These are phyloP conservation scores for Zychaea mexicana DNA, from an alignment of 371 early-diverging fungal genomes.

Conservation along the genomic window DNA sequence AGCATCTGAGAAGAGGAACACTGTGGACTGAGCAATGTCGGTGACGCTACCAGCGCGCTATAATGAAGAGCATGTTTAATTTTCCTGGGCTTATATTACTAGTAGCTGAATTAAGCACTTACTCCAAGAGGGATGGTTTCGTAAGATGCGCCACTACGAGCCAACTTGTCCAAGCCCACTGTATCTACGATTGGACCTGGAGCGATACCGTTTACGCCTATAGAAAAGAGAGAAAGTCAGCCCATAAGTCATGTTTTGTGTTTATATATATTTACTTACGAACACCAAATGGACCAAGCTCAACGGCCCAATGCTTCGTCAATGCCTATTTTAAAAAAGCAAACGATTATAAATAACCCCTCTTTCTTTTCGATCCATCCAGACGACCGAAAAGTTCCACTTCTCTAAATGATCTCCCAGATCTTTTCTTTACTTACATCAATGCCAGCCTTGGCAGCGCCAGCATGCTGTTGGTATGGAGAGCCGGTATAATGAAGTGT, in stretches of 20 bases:
- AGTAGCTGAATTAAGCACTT: not conserved
- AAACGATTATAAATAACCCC: not conserved
- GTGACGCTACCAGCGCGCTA: conserved; percentile 58
- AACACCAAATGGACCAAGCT: conserved; percentile 52
- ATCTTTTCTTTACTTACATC: conserved; percentile 23
- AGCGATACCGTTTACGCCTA: conserved; percentile 37
- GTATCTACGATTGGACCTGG: conserved; percentile 48
- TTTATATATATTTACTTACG: conserved; percentile 31
- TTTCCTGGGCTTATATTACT: not conserved
- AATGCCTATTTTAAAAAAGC: conserved; percentile 30
- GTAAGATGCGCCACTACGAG: conserved; percentile 22
- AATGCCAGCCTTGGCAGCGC: conserved; percentile 50
- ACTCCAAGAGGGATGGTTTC: conserved; percentile 35
- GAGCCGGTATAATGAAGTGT: conserved; percentile 68
- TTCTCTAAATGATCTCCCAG: too few species aligned
- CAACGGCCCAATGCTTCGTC: conserved; percentile 58
- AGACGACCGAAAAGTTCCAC: not conserved
- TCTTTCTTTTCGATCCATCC: not conserved
- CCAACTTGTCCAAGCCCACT: conserved; percentile 7
- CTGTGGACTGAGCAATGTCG: conserved; percentile 74
- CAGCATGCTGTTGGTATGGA: conserved; percentile 56
- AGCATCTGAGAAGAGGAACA: conserved; percentile 71
- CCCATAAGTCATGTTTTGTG: too few species aligned
- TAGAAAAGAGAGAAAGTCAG: conserved; percentile 1
- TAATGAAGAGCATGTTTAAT: too few species aligned